phyloP scores from a whole-genome alignment of 2,329 filamentous ascomycete genomes.

The Chalaropsis thielavioides region DNA sequence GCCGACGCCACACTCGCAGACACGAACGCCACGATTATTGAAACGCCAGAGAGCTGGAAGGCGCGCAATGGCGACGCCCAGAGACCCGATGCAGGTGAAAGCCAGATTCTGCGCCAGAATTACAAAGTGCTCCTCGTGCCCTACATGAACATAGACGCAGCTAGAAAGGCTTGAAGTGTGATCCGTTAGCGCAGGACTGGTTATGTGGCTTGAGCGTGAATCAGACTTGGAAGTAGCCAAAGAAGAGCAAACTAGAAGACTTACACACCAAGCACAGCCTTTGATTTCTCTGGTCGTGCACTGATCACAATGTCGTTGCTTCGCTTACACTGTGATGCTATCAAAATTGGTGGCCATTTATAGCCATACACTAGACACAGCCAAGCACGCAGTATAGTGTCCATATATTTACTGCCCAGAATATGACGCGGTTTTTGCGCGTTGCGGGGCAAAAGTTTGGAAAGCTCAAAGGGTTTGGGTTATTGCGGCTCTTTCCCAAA shows the following conservation, averaged over 20 bases:
- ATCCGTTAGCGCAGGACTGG: neutral
- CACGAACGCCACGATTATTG: conserved; percentile 32
- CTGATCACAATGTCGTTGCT: neutral
- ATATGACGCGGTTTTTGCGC: neutral
- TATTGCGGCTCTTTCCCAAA: neutral
- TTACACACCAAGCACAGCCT: neutral
- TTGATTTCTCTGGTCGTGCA: neutral
- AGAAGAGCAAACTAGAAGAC: neutral
- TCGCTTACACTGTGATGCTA: neutral
- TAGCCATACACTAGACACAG: neutral
- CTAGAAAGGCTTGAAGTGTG: neutral
- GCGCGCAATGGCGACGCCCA: conserved; percentile 30
- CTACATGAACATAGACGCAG: conserved; percentile 25
- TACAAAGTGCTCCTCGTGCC: conserved; percentile 26
- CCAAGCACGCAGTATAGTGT: neutral
- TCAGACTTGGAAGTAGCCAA: neutral
- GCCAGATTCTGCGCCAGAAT: conserved; percentile 30
- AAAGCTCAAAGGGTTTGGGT: neutral
- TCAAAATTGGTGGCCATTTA: too few species aligned
- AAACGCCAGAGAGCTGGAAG: conserved; percentile 36
- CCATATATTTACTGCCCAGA: neutral
- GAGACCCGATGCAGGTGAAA: conserved; percentile 33
- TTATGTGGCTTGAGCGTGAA: neutral
- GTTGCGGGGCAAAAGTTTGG: conserved; percentile 7
- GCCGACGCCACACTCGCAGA: conserved; percentile 37